Base-by-base conservation (phyloP, 2,329 filamentous ascomycete genomes). In the Aspergillus floridensis region DNA sequence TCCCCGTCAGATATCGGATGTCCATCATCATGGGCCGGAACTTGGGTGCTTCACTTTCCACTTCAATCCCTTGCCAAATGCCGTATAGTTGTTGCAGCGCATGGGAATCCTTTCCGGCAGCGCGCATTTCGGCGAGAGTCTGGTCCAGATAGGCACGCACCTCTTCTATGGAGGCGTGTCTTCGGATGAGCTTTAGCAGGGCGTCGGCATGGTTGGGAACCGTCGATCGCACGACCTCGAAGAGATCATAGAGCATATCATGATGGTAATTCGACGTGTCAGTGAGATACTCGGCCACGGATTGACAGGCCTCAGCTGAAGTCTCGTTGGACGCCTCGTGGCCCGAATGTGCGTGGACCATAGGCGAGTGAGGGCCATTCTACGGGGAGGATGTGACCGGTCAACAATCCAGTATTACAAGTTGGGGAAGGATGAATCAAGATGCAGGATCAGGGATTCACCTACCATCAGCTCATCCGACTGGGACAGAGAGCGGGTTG, bases 181-280 rank as follows among this genome's bases (percentile, higher is more conserved):
- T 63, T 21, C 66, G 67, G 48, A 74, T 70, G 24, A 74, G 62
- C 7, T 67, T 64, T 4, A 72, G 48, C 16, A 74, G 53, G 11
- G 65, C 56, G 31, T 59, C 60, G 2, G 66, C 58, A 32, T 66
- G 63, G 4, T 56, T 55, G 4, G 67, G 47, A 21, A 68, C 60
- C 10, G 60, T 64, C 2, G 59, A 62, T n/a, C 67, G 65, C 19
- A 74, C 68, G n/a, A 63, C 59, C 41, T 60, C 57, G 53, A 73
- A 65, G 14, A 74, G 58, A 55, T 70, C 68, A 14, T 66, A 60
- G 1, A 74, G 64, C 47, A 72, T 62, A 29, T 69, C 63, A n/a
- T 65, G 67, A 53, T 72, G 64, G 48, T 71, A 68, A 49, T 66
- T 64, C 8, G 48, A 10, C 2, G 49, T 24, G 8, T 26, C 47